Base-by-base conservation (phyloP, 2,329 filamentous ascomycete genomes). In the Dactylellina parvicollis region DNA sequence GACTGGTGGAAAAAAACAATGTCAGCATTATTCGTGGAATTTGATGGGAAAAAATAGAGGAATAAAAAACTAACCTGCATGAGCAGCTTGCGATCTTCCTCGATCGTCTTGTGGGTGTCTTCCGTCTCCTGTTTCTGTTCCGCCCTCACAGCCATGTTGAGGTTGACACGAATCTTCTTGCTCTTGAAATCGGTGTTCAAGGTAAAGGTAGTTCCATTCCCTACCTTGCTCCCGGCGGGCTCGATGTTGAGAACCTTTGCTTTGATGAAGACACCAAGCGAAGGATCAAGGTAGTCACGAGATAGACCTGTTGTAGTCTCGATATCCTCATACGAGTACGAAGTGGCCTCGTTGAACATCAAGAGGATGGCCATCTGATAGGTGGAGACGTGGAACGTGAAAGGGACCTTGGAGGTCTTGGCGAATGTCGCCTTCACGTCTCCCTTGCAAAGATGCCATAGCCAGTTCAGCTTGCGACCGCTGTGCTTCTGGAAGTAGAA, bases 61-160 rank as follows among this genome's bases (percentile, higher is more conserved):
- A 18, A 20, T 14, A 18, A 10, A 18, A 8, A 60, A 85, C 89
- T 81, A 86, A 96, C 94, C 89, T 99, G 95, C 80, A 98, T 90
- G 70, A 99, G 87, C 74, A 99, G 85, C 83, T 98, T 98, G 75
- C 95, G 88, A 81, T 99, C 95, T 82, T 99, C 95, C 83, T 99
- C 95, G 77, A 99, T 97, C 2, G 92, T 98, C 87, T 99, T 99
- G 85, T 98, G 96, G 4, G 95, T 99, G 80, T 99, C 95, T 75
- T 92, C 93, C 76, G 92, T 90, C 81, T 99, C 95, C 76, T 95
- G 91, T 85, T 97, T 98, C 79, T 94, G 90, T 82, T 99, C 96
- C 32, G 92, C 91, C 83, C 96, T 94, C 82, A 96, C 93, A 66
- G 89, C 90, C 61, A 98, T 89, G 81, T 99, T 99, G 60, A 99